Base-by-base conservation (phyloP, 2,329 filamentous ascomycete species). In the Myotisia sp. region DNA sequence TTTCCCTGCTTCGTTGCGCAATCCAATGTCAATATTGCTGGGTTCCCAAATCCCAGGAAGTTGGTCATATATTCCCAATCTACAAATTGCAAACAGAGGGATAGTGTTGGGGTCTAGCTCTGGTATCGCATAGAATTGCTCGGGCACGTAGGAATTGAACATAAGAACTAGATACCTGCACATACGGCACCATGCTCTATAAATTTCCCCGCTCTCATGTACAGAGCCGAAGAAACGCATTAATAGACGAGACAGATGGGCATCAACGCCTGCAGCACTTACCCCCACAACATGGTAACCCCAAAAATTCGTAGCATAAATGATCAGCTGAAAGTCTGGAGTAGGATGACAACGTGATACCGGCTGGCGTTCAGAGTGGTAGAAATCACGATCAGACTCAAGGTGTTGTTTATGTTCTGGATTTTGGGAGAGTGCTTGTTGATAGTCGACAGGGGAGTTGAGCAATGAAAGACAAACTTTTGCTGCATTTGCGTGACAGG, bases 401-500 rank as follows among this genome's bases (percentile, higher is more conserved):
- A n/a, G n/a, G n/a, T n/a, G n/a, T n/a, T n/a, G n/a, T n/a, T n/a
- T n/a, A n/a, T n/a, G n/a, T n/a, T n/a, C n/a, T n/a, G n/a, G n/a
- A n/a, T n/a, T n/a, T n/a, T n/a, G n/a, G n/a, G n/a, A n/a, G n/a
- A n/a, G n/a, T n/a, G n/a, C n/a, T n/a, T n/a, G n/a, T n/a, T n/a
- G n/a, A n/a, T n/a, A n/a, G n/a, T n/a, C n/a, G n/a, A n/a, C n/a
- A n/a, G n/a, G n/a, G n/a, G n/a, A n/a, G n/a, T n/a, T 29, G 5
- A 36, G 10, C 18, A 36, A 22, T 12, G 17, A 29, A 8, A 36
- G 33, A 21, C 24, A 36, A 13, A 21, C 26, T 13, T 30, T 36
- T 13, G 33, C 33, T 17, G 30, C 24, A 29, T 3, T 18, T 22
- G 13, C 24, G 30, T 36, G 19, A 5, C 26, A 5, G 10, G 12